A percentile compares a stretch with the other conserved stretches of the same genome.
These are phyloP conservation scores for Pestalotiopsis sp. DNA, from an alignment of 2,329 filamentous ascomycete species.

Conservation along the genomic window DNA sequence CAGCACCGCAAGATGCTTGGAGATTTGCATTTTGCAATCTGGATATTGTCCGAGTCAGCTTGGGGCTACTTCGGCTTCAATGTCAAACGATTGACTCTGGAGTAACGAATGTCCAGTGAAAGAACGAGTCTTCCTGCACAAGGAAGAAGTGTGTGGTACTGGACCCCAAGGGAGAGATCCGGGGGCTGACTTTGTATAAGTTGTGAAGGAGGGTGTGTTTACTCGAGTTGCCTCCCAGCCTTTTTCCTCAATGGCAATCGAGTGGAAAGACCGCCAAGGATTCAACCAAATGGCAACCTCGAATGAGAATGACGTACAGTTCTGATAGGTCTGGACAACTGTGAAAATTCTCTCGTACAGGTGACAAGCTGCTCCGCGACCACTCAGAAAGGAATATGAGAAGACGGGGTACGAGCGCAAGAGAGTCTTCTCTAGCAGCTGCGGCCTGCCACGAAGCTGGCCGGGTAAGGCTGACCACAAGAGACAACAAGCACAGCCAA, in stretches of 20 bases:
- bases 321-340: neutral
- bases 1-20: constrained; percentile 21
- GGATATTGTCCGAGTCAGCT: neutral
- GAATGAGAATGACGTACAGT: constrained; percentile 1
- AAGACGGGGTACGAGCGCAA: constrained; percentile 14
- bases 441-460: constrained; percentile 18
- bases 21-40: constrained; percentile 26
- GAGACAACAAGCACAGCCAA: neutral
- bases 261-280: neutral
- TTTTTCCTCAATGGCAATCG: neutral
- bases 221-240: neutral
- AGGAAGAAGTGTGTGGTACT: neutral
- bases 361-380: neutral
- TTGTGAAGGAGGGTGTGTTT: neutral
- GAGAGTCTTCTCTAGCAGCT: constrained; percentile 16
- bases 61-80: neutral
- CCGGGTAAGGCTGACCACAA: constrained; percentile 25
- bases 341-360: neutral
- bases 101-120: constrained; percentile 5
- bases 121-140: constrained; percentile 6
- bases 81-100: constrained; percentile 4
- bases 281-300: neutral
- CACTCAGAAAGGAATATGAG: constrained; percentile 6
- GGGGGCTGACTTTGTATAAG: constrained; percentile 10
- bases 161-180: neutral